Percentiles rank a stretch among this genome's conserved stretches.
Evolutionary conservation across 208 protist species (phyloP).

Genomic region (Jaenimonas drosophilae): DNA sequence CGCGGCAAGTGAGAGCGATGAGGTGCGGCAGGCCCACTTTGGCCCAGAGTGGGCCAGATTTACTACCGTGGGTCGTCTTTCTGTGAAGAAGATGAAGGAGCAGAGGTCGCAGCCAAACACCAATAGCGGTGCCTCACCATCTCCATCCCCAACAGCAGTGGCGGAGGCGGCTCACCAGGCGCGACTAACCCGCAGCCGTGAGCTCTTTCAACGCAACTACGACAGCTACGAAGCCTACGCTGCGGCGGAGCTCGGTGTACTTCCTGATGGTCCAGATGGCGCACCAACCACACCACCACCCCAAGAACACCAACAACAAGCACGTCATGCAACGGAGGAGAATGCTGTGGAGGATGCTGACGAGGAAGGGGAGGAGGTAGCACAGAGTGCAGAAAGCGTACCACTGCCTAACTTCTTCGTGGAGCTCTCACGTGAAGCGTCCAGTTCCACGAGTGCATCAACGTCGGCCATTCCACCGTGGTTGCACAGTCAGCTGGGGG

Average conservation of each 20-base stretch:
- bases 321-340: background rate
- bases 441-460: background rate
- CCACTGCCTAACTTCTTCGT: constrained; percentile 49
- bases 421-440: background rate
- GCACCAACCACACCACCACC: constrained; percentile 1
- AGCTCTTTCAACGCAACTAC: constrained; percentile 52
- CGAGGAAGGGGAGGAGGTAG: constrained; percentile 10
- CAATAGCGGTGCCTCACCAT: background rate
- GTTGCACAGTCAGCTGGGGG: background rate
- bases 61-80: constrained; percentile 50
- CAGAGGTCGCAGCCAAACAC: constrained; percentile 1
- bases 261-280: constrained; percentile 8
- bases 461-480: background rate
- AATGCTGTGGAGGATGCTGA: background rate
- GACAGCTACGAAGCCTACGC: constrained; percentile 60
- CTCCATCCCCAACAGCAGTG: background rate
- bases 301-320: too few relatives aligned
- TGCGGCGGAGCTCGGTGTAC: constrained; percentile 30
- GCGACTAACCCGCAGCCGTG: constrained; percentile 23
- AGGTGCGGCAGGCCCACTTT: constrained; percentile 65
- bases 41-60: constrained; percentile 72
- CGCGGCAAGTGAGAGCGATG: constrained; percentile 42
- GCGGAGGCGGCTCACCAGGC: constrained; percentile 39
- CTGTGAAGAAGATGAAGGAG: constrained; percentile 51
- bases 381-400: constrained; percentile 22